Percentiles rank a stretch among this genome's conserved stretches.
Conservation (phyloP, 306 rosid genomes). For the Vigna mungo region DNA sequence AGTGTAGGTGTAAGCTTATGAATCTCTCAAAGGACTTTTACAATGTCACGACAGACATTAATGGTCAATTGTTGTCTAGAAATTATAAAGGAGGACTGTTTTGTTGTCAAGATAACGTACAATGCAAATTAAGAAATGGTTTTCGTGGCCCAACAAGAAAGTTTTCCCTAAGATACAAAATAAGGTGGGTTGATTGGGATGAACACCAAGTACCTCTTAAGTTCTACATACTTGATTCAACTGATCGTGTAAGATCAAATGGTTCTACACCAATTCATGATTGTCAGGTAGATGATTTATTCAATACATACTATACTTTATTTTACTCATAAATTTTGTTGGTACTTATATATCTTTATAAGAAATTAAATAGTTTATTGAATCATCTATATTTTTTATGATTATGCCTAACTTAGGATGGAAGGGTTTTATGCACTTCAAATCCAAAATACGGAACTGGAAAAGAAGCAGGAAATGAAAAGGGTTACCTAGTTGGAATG, state of each 20-base stretch:
- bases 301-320: no score
- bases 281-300: not conserved
- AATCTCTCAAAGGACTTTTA: not conserved
- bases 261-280: not conserved
- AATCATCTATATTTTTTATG: no score
- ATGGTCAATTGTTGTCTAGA: not conserved
- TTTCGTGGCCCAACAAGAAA: not conserved
- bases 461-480: not conserved
- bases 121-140: slow-evolving; percentile 19
- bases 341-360: no score
- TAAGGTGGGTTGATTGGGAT: slow-evolving; percentile 33
- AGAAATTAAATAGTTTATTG: no score
- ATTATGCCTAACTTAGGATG: not conserved
- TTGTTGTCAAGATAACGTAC: slow-evolving; percentile 1
- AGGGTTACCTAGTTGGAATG: not conserved
- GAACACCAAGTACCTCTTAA: slow-evolving; percentile 1
- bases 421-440: not conserved
- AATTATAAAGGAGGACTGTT: slow-evolving; percentile 1
- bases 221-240: slow-evolving; percentile 13
- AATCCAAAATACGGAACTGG: not conserved
- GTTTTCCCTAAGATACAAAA: slow-evolving; percentile 16
- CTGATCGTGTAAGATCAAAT: not conserved
- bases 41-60: not conserved
- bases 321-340: no score
- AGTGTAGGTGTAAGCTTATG: not conserved